Conservation (phyloP, 371 early-diverging fungal genomes). For the Umbelopsis sp. region DNA sequence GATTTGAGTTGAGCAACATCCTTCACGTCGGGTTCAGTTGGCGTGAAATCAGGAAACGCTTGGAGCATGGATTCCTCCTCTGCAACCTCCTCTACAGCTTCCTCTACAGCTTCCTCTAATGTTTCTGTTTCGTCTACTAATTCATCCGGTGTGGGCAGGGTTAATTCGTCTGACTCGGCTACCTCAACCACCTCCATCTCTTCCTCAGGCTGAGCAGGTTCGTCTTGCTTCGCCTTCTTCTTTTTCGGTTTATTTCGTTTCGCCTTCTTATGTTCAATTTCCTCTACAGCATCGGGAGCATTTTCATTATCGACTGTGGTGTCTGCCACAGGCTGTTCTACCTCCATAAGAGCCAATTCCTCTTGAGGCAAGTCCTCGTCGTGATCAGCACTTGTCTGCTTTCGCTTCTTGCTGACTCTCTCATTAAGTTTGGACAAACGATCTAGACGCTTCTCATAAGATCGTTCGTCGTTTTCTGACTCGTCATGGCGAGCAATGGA, state of each 20-base stretch:
- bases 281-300: not conserved
- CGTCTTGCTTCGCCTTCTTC: conserved; percentile 17
- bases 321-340: not conserved
- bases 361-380: not conserved
- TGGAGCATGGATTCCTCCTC: conserved; percentile 29
- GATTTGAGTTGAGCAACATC: conserved; percentile 18
- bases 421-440: conserved; percentile 31
- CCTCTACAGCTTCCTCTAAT: conserved; percentile 5
- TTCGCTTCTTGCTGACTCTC: conserved; percentile 27
- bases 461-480: conserved; percentile 31
- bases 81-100: conserved; percentile 1
- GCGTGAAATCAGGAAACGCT: conserved; percentile 45
- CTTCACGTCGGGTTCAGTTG: conserved; percentile 21
- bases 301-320: not conserved
- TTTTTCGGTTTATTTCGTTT: not conserved
- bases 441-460: conserved; percentile 33
- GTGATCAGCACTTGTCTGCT: conserved; percentile 20
- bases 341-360: not conserved
- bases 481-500: conserved; percentile 40
- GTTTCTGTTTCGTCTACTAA: too few species aligned
- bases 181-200: conserved; percentile 7
- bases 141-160: too few species aligned
- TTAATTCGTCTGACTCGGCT: conserved; percentile 10
- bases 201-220: not conserved
- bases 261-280: not conserved